Conservation (phyloP, 495 filamentous ascomycete genomes). For the Venustampulla echinocandica region DNA sequence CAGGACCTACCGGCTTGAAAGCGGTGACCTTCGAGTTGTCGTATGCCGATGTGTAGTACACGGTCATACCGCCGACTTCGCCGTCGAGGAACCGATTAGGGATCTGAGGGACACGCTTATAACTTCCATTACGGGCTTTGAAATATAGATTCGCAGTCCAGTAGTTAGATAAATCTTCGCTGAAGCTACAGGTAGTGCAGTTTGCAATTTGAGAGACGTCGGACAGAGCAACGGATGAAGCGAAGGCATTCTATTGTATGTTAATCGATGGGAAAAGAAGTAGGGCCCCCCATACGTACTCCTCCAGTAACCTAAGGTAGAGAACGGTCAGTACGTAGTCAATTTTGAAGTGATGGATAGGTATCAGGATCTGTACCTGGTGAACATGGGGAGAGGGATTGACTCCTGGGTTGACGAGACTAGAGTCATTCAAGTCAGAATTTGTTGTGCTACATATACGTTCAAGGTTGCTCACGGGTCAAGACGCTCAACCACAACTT, state of each 20-base stretch:
- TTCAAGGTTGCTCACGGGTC: slow-evolving; percentile 21
- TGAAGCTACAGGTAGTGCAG: not conserved
- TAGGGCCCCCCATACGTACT: not conserved
- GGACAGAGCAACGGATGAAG: not conserved
- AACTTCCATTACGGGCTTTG: not conserved
- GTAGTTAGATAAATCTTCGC: not conserved
- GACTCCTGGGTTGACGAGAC: not conserved
- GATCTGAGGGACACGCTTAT: not conserved
- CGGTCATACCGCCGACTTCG: slow-evolving; percentile 1
- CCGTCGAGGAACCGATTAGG: not conserved
- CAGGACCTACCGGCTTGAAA: not conserved
- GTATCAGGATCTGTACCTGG: not conserved
- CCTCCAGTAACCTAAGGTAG: not conserved
- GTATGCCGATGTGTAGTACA: not conserved
- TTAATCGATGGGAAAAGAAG: not conserved
- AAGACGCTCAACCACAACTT: slow-evolving; percentile 27
- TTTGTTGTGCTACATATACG: not conserved
- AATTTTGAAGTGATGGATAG: not conserved
- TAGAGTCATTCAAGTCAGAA: not conserved
- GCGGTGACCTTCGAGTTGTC: not conserved
- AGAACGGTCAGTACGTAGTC: not conserved
- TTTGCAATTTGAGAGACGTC: not conserved
- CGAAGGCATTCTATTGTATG: not conserved
- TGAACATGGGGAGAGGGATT: not conserved
- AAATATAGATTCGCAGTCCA: not conserved